Conservation (phyloP, 495 filamentous ascomycete genomes). For the Viridothelium virens region DNA sequence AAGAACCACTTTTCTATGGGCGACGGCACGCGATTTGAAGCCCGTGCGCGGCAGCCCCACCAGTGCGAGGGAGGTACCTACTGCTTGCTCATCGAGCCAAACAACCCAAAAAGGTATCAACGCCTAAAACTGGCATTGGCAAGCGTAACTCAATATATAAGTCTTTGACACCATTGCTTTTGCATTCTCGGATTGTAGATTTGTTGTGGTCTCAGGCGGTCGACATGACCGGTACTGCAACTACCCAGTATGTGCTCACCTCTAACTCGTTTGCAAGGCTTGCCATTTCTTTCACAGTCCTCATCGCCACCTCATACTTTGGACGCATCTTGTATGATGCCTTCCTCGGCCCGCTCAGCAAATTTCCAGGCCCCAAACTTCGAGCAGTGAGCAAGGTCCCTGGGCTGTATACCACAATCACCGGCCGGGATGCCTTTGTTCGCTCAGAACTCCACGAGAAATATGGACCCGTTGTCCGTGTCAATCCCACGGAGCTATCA, state of each 20-base stretch:
- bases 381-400: conserved; percentile 18
- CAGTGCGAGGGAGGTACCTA: no score
- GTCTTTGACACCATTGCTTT: not conserved
- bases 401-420: conserved; percentile 12
- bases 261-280: conserved; percentile 9
- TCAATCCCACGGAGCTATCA: conserved; percentile 20
- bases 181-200: conserved; percentile 2
- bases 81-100: not conserved
- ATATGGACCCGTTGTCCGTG: conserved; percentile 23
- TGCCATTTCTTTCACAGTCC: conserved; percentile 9
- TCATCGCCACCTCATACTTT: conserved; percentile 10
- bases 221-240: conserved; percentile 10
- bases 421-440: conserved; percentile 13
- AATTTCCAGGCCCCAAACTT: conserved; percentile 17
- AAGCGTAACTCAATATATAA: conserved; percentile 1
- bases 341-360: conserved; percentile 17
- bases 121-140: not conserved
- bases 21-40: no score
- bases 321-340: conserved; percentile 13
- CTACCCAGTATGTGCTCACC: conserved; percentile 8
- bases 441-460: conserved; percentile 17
- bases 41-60: no score
- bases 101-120: not conserved
- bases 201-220: conserved; percentile 5
- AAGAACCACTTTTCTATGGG: no score